Evolutionary conservation across 306 rosid genomes (phyloP), one percentile per base, ranked within the genome.

Genomic region (Neltuma alba): DNA sequence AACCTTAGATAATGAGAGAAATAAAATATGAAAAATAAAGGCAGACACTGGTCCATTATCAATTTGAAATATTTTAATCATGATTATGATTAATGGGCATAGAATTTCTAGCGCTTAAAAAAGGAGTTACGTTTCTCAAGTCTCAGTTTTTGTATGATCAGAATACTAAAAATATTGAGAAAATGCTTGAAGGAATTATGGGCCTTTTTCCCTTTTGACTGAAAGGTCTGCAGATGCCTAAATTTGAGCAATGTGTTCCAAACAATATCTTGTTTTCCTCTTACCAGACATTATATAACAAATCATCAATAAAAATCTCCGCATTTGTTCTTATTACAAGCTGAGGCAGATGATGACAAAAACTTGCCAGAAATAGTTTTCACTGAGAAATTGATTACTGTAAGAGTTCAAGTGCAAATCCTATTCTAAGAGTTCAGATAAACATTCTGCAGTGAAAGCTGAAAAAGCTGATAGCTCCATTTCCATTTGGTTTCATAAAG

Each of bases 401-500:
- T n/a, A 57, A 69, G 45, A 37, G 28, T 61, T 21, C 34, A 57
- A 45, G 48, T 21, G 63, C 38, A 55, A 62, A 70, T 44, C 23
- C 28, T 27, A 18, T 74, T 23, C 23, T 11, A 21, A 0, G 55
- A 28, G 31, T 65, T 63, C 62, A 78, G 38, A 37, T 10, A 67
- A 65, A 27, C 58, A 44, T 48, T 80, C 60, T 40, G 27, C 5
- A 31, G 79, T 25, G 52, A 78, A 42, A 41, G 36, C 58, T 16
- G 71, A 61, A 79, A 75, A 25, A 7, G 76, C 30, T 69, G 41
- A 76, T 23, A 48, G 44, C 74, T 23, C 54, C 34, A 68, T 47
- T 33, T 57, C 16, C 52, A 71, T 55, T 84, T 40, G 60, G 66
- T 76, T 68, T 70, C 65, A 75, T 14, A 68, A 70, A 44, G 61